Evolutionary conservation across 1,284 basidiomycete genomes (phyloP).

Genomic region (Gymnopus androsaceus): DNA sequence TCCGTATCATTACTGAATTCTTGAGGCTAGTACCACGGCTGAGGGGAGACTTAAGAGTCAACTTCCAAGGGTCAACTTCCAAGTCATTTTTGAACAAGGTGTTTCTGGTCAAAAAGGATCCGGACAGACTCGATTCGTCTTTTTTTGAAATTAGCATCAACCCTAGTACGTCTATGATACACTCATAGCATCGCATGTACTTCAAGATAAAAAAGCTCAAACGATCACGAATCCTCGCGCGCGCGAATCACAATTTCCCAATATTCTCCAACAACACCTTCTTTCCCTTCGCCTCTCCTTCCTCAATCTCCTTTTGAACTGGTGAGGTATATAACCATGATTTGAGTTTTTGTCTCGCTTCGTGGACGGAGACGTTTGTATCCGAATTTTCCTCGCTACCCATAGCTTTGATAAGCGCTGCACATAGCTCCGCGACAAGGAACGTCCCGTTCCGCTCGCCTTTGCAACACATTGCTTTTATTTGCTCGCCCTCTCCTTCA

Average conservation of each 20-base stretch:
- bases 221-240: no score
- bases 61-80: no score
- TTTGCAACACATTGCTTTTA: conserved; percentile 57
- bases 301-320: conserved; percentile 42
- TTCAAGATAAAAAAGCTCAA: no score
- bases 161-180: no score
- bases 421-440: conserved; percentile 76
- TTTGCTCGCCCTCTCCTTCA: conserved; percentile 51
- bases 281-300: conserved; percentile 55
- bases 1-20: no score
- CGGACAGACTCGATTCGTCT: no score
- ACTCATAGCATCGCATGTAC: no score
- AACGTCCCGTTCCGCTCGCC: conserved; percentile 69
- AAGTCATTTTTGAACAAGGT: no score
- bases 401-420: conserved; percentile 54
- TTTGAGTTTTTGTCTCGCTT: conserved; percentile 49
- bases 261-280: conserved; percentile 57
- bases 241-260: conserved; percentile 25
- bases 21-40: no score
- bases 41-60: no score
- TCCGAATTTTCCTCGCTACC: conserved; percentile 34
- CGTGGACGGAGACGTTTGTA: conserved; percentile 36
- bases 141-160: no score
- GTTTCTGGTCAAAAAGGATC: no score
- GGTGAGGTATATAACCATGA: conserved; percentile 52